Base-by-base conservation (phyloP, 176 grass and related monocot genomes). In the Melocanna baccifera region DNA sequence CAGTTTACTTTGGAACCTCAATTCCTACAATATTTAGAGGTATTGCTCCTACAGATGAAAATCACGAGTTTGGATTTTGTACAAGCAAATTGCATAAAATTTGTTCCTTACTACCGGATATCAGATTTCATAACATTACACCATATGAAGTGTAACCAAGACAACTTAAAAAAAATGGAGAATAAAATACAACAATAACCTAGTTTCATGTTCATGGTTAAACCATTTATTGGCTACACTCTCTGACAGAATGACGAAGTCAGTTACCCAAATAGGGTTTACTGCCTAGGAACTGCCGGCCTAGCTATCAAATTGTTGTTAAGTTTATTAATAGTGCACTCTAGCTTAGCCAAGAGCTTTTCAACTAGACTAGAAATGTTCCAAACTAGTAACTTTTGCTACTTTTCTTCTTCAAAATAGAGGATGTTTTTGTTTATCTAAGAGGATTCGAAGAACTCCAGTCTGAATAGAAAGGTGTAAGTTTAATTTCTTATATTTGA, bases 11-110 rank as follows among this genome's bases (percentile, higher is more conserved):
- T 84, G 94, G 94, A 79, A 97, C 91, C 39, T 94, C 94, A 81
- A 62, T 94, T 70, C 87, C 94, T 57, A 90, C 91, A 80, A 97
- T 97, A 88, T 97, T 97, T 85, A 92, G 87, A 84, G 94, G 94
- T 94, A 90, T 47, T 76, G 26, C 26, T 69, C 26, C 25, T 58
- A 22, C 50, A 26, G 28, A 58, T 50, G 26, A 86, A 40, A 74
- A 76, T 36, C 37, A 45, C 32, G 34, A 57, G 16, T 73, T 73
- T 81, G 36, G 57, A 81, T 5, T 64, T 58, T 57, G 19, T 59
- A 75, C 51, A 42, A 46, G 22, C 12, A 36, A 57, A 56, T 74
- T 75, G 47, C 34, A 22, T 37, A 20, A 81, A 34, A 11, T n/a
- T 75, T 75, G 26, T 67, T 87, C 47, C 26, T 74, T 87, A 73